Conservation (phyloP, 2,329 filamentous ascomycete species). For the Xylariaceae sp. region DNA sequence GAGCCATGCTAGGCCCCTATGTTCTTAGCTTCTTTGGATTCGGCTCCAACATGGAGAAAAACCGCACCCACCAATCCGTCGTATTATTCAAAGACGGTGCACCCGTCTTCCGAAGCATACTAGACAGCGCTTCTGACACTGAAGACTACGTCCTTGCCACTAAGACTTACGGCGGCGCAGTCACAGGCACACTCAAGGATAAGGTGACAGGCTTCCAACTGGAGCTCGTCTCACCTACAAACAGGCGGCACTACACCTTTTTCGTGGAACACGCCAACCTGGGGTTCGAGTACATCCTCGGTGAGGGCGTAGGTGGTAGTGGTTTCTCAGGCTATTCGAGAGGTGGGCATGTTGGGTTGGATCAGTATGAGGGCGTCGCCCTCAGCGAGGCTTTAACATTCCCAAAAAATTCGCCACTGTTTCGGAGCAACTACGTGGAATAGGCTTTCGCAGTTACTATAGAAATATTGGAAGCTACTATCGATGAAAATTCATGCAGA, state of each 20-base stretch:
- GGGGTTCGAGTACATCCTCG: conserved; percentile 28
- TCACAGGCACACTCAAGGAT: conserved; percentile 29
- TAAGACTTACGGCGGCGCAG: conserved; percentile 26
- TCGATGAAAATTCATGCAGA: too few species aligned
- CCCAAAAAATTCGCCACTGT: conserved; percentile 29
- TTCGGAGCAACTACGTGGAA: conserved; percentile 28
- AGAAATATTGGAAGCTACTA: too few species aligned
- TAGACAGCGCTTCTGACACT: conserved; percentile 8
- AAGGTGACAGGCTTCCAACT: conserved; percentile 27
- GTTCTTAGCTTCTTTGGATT: conserved; percentile 19
- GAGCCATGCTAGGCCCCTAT: conserved; percentile 21
- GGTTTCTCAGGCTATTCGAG: conserved; percentile 20
- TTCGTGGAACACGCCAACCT: conserved; percentile 19
- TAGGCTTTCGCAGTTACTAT: too few species aligned
- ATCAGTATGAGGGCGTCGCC: conserved; percentile 24
- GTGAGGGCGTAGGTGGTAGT: conserved; percentile 28
- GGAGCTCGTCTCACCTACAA: conserved; percentile 20
- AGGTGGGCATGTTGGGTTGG: conserved; percentile 25
- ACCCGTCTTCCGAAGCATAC: conserved; percentile 16
- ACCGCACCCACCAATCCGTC: conserved; percentile 12
- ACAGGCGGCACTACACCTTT: conserved; percentile 16
- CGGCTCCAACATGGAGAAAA: conserved; percentile 12
- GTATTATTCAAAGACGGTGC: conserved; percentile 22
- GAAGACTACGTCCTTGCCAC: conserved; percentile 21
- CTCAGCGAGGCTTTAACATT: conserved; percentile 28